Evolutionary conservation across 495 filamentous ascomycete species (phyloP), one percentile per base, ranked within the genome.

Genomic region (Neurospora sp.): DNA sequence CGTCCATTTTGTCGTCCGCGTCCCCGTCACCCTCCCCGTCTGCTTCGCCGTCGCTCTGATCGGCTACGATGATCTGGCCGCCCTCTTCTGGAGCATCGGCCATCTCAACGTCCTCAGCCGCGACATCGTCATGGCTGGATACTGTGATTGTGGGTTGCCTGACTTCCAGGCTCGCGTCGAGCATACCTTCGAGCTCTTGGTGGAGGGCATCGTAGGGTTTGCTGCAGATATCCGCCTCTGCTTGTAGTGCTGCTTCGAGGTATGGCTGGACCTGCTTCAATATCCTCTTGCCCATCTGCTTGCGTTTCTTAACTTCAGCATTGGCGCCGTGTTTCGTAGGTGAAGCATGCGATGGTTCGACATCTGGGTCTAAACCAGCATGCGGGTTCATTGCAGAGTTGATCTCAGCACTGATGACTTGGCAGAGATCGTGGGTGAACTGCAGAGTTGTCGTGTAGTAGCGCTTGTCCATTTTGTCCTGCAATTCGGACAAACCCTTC

Each of bases 261-360:
- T 89, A 86, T 20, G 89, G 88, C 79, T 96, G 92, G 35, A 97
- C 87, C 4, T 89, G 87, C 80, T 93, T 93, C 74, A 97, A 86
- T 70, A 98, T 94, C 60, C 93, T 87, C 79, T 95, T 97, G 16
- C 91, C 95, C 38, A 93, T 83, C 77, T 90, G 80, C 72, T 85
- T 90, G 23, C 93, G 86, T 71, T 84, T 81, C 49, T 77, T 78
- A 39, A 75, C 77, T 49, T 84, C 84, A 27, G 78, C 77, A 42
- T 78, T 83, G 73, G 79, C 81, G 62, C 74, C 76, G 44, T 78
- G 69, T 62, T 84, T 84, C 16, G 77, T 74, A n/a, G 79, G 78
- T 3, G 77, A 80, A 6, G 66, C 73, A 42, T 79, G 76, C 18
- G 77, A 70, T 11, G 76, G 37, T 14, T 83, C 82, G 27, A 62